Base-by-base conservation (phyloP, 352 stramenopile species). In the Phytopythium oedochilum region DNA sequence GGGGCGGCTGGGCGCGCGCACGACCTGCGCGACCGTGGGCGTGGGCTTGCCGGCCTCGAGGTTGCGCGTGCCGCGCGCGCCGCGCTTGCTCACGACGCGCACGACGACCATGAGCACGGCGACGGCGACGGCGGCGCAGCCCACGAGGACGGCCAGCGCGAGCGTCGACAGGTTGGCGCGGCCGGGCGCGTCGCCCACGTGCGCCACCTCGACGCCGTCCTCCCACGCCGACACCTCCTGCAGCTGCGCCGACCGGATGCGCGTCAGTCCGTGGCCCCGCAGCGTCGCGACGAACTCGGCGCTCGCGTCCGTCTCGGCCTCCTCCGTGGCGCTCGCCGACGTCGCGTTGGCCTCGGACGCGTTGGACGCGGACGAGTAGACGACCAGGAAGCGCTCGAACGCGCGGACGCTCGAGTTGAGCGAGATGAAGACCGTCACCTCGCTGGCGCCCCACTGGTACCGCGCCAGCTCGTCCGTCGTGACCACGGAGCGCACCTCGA, bases 361-460 rank as follows among this genome's bases (percentile, higher is more conserved):
- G 22, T 50, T 51, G 17, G 39, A 11, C 2, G 28, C 10, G 3
- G 52, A 28, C 47, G 73, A 61, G 61, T 73, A 75, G 23, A 79
- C 51, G 17, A 52, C 58, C 17, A 75, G 45, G 56, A 78, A 75
- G 51, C 71, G 68, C 50, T 78, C 63, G 15, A 78, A 78, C 10
- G 66, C 70, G 22, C 50, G 44, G 2, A 68, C 52, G 40, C 63
- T 78, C 55, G 66, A 60, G 58, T 66, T 75, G 47, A 71, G 68
- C 32, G 57, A 60, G 49, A 78, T 71, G 58, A 58, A 68, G 23
- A 67, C 66, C 18, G 68, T 61, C 11, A 79, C 67, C 22, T 76
- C 32, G 46, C 56, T 61, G 14, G 60, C 61, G 0, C 70, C 70
- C 70, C 70, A 79, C 59, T 71, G 58, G 59, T 71, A 71, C 29